phyloP scores from a whole-genome alignment of 257 asterid species.

The Forsythia suspensa region DNA sequence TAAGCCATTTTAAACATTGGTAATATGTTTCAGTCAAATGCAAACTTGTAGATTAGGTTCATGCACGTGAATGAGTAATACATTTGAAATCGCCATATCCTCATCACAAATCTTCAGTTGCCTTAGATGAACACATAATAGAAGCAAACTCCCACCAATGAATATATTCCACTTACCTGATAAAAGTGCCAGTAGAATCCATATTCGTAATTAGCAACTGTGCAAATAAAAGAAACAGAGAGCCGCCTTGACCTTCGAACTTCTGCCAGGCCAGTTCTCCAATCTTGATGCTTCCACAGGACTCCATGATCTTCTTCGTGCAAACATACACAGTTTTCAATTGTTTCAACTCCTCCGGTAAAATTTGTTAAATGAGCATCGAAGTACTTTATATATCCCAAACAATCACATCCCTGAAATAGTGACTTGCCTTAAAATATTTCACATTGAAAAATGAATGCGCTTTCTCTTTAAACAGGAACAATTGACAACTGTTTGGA shows the following conservation, averaged over 20 bases:
- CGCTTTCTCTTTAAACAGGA: conserved; percentile 12
- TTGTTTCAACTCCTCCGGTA: conserved; percentile 96
- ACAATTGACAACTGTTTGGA: neutral
- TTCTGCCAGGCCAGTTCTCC: conserved; percentile 97
- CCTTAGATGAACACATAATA: neutral
- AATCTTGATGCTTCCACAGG: conserved; percentile 98
- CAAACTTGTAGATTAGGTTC: neutral
- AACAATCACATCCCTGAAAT: conserved; percentile 95
- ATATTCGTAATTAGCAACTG: conserved; percentile 96
- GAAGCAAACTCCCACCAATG: neutral
- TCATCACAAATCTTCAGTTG: neutral
- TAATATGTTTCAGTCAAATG: conserved; percentile 5
- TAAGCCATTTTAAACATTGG: neutral
- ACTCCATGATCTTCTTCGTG: conserved; percentile 97
- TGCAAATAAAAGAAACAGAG: conserved; percentile 90
- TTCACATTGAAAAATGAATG: conserved; percentile 11
- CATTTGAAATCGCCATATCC: neutral
- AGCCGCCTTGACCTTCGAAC: conserved; percentile 97
- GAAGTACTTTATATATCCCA: conserved; percentile 80
- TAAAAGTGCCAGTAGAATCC: conserved; percentile 98
- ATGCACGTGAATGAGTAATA: neutral
- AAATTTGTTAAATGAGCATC: conserved; percentile 92
- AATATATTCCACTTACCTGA: conserved; percentile 58
- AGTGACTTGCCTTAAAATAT: conserved; percentile 7
- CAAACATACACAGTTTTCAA: conserved; percentile 93